These are phyloP conservation scores for Psilocybe subaeruginosa DNA, from an alignment of 768 basidiomycete genomes.

Conservation along the genomic window DNA sequence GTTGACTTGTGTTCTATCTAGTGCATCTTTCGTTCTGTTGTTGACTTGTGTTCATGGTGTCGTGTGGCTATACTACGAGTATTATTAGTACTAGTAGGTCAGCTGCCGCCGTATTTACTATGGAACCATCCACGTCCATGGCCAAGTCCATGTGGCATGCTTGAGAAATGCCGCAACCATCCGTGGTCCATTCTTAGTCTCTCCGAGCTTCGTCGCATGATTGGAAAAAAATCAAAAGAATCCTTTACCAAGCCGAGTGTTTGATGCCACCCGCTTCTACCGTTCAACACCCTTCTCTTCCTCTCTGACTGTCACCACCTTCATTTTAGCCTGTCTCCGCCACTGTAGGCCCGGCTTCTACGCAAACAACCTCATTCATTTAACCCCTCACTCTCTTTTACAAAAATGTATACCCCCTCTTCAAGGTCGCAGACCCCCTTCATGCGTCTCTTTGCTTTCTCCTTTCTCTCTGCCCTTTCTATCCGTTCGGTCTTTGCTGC, in stretches of 20 bases:
- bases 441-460: slow-evolving; percentile 22
- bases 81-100: not conserved
- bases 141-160: not conserved
- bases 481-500: slow-evolving; percentile 48
- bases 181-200: not conserved
- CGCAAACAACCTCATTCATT: slow-evolving; percentile 16
- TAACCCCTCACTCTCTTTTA: slow-evolving; percentile 20
- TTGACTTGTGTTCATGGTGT: too few species aligned
- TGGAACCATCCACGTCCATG: too few species aligned
- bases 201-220: slow-evolving; percentile 7
- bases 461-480: slow-evolving; percentile 20
- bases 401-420: not conserved
- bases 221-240: slow-evolving; percentile 4
- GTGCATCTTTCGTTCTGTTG: too few species aligned
- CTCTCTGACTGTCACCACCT: slow-evolving; percentile 16
- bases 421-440: slow-evolving; percentile 19
- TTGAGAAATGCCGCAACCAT: not conserved
- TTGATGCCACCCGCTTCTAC: too few species aligned
- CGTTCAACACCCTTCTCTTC: slow-evolving; percentile 8
- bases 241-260: too few species aligned
- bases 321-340: slow-evolving; percentile 6
- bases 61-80: too few species aligned
- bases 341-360: slow-evolving; percentile 9
- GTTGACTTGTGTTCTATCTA: too few species aligned
- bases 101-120: not conserved